phyloP scores from a whole-genome alignment of 2,329 filamentous ascomycete genomes.

The Myriosclerotinia scirpicola region DNA sequence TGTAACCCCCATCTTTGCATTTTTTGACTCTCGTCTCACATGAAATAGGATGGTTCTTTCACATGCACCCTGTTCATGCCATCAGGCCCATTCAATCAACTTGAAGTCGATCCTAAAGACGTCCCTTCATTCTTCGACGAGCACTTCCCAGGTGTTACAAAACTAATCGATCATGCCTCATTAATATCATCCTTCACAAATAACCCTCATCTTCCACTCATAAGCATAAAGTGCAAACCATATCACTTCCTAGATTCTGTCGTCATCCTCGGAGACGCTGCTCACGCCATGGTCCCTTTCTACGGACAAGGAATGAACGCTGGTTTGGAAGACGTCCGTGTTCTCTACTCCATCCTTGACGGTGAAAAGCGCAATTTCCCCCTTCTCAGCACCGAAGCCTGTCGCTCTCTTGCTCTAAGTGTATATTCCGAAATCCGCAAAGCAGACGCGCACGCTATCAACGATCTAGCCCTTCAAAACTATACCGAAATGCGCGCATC shows the following conservation, averaged over 20 bases:
- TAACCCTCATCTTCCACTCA: conserved; percentile 89
- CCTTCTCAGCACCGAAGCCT: conserved; percentile 50
- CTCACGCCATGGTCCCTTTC: conserved; percentile 97
- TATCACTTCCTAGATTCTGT: conserved; percentile 77
- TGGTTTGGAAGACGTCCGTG: conserved; percentile 87
- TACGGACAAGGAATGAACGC: conserved; percentile 99
- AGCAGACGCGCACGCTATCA: conserved; percentile 83
- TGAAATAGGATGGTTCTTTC: conserved; percentile 77
- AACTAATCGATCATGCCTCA: conserved; percentile 64
- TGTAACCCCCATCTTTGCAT: neutral
- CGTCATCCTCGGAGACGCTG: conserved; percentile 89
- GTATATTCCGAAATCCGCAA: conserved; percentile 75
- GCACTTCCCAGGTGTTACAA: conserved; percentile 83
- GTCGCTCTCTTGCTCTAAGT: conserved; percentile 68
- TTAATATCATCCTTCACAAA: conserved; percentile 72
- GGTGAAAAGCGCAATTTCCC: conserved; percentile 42
- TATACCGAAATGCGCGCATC: conserved; percentile 91
- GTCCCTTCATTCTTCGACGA: conserved; percentile 74
- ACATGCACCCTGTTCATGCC: conserved; percentile 93
- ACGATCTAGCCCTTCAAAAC: conserved; percentile 86
- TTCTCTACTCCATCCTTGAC: conserved; percentile 82
- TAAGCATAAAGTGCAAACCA: conserved; percentile 88
- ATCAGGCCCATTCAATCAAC: conserved; percentile 62
- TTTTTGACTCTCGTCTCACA: conserved; percentile 23
- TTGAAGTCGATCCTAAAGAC: conserved; percentile 62